Conservation (phyloP, 1,284 basidiomycete species). For the Fistulinella cinereoalba region DNA sequence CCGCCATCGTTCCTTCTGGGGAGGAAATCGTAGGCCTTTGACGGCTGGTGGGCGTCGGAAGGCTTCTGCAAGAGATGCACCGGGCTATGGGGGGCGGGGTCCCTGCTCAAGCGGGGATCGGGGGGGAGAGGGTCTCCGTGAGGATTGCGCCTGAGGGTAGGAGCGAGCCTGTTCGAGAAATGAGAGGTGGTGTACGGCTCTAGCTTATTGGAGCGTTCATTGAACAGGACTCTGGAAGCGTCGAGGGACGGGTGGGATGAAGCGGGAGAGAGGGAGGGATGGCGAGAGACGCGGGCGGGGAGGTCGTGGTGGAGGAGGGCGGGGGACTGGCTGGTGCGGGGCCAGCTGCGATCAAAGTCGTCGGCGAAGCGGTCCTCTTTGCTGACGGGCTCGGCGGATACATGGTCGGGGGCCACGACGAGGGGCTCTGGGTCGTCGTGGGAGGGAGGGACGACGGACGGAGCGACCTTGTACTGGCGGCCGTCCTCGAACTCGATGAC, state of each 20-base stretch:
- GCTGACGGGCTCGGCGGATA: conserved; percentile 39
- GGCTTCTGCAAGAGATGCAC: conserved; percentile 49
- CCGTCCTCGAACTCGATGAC: conserved; percentile 94
- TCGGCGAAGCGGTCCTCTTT: conserved; percentile 82
- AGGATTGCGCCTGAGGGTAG: conserved; percentile 40
- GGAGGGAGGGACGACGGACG: conserved; percentile 22
- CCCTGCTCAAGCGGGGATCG: conserved; percentile 46
- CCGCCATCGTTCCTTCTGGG: conserved; percentile 17
- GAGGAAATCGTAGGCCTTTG: conserved; percentile 20
- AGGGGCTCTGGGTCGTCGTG: conserved; percentile 17
- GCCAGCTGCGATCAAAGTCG: conserved; percentile 93
- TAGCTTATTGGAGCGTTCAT: conserved; percentile 81
- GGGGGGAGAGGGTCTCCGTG: conserved; percentile 44
- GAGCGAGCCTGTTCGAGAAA: conserved; percentile 31
- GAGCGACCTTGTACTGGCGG: conserved; percentile 77
- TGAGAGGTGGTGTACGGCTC: conserved; percentile 65
- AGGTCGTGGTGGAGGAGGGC: conserved; percentile 42
- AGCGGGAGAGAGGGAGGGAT: conserved; percentile 32
- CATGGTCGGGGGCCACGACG: conserved; percentile 21
- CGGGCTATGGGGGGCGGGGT: conserved; percentile 43
- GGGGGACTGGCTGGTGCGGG: conserved; percentile 54
- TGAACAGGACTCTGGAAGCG: conserved; percentile 74
- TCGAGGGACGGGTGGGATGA: conserved; percentile 46
- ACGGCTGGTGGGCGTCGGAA: conserved; percentile 18
- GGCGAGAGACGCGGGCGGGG: conserved; percentile 35